phyloP scores from a whole-genome alignment of 495 filamentous ascomycete genomes.

The Lepidopterella palustris region DNA sequence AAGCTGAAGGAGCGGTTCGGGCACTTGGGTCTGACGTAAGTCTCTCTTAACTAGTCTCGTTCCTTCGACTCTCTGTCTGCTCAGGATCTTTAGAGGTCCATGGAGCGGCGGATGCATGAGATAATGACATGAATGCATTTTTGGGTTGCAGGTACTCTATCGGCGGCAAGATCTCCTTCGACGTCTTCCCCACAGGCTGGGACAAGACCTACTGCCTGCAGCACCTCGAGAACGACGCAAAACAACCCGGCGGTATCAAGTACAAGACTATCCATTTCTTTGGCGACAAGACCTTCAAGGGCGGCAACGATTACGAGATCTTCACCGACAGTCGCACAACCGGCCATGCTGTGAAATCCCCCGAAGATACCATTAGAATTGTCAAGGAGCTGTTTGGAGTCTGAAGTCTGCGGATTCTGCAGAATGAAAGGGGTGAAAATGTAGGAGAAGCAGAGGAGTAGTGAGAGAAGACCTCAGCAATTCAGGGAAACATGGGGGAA shows the following conservation, averaged over 20 bases:
- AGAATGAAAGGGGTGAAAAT: too few relatives aligned
- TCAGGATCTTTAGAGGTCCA: too few relatives aligned
- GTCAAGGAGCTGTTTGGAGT: slow-evolving; percentile 75
- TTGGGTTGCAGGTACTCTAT: slow-evolving; percentile 80
- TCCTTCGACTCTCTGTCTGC: too few relatives aligned
- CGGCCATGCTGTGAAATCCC: slow-evolving; percentile 75
- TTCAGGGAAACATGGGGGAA: too few relatives aligned
- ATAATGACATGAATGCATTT: slow-evolving; percentile 6
- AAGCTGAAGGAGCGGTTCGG: slow-evolving; percentile 73
- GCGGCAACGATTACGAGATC: slow-evolving; percentile 95
- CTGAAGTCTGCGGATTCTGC: too few relatives aligned
- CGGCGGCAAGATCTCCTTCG: slow-evolving; percentile 95
- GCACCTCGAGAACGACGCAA: slow-evolving; percentile 77
- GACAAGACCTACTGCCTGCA: slow-evolving; percentile 95
- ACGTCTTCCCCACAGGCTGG: slow-evolving; percentile 95
- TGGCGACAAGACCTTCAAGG: slow-evolving; percentile 82
- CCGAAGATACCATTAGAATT: slow-evolving; percentile 71
- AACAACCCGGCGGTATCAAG: slow-evolving; percentile 55
- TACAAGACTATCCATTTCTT: slow-evolving; percentile 96
- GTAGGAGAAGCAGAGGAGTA: too few relatives aligned
- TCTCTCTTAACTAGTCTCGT: slow-evolving; percentile 29
- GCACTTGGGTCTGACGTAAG: slow-evolving; percentile 77
- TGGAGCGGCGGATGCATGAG: slow-evolving; percentile 14
- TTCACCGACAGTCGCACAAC: slow-evolving; percentile 71
- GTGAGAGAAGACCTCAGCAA: too few relatives aligned